These are phyloP conservation scores for Pseudomonodictys pantanalensis DNA, from an alignment of 495 filamentous ascomycete species.

Conservation along the genomic window DNA sequence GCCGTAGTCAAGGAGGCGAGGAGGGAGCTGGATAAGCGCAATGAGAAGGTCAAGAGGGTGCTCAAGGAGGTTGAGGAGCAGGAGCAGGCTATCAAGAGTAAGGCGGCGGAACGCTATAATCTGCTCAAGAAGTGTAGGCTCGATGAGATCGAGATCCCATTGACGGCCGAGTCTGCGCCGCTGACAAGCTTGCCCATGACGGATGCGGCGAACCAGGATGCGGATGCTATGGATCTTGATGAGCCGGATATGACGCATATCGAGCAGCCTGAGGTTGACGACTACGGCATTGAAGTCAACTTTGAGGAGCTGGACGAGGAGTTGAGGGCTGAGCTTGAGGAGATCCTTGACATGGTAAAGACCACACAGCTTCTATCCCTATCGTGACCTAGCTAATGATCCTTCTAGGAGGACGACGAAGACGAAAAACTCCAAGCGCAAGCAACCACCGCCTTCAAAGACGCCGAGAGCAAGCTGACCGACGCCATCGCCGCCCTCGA, in stretches of 20 bases:
- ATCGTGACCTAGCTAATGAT: neutral
- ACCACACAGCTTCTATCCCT: neutral
- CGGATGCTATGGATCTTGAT: slow-evolving; percentile 84
- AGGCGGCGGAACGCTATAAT: slow-evolving; percentile 75
- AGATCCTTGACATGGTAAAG: slow-evolving; percentile 60
- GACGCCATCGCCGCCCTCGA: slow-evolving; percentile 73
- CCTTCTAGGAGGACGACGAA: slow-evolving; percentile 1
- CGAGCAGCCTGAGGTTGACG: slow-evolving; percentile 58
- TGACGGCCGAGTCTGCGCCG: slow-evolving; percentile 65
- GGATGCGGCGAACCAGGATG: slow-evolving; percentile 64
- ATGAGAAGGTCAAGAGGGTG: slow-evolving; percentile 74
- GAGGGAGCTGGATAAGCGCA: slow-evolving; percentile 78
- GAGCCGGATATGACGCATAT: slow-evolving; percentile 36
- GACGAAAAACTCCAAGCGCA: slow-evolving; percentile 17
- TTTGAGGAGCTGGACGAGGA: slow-evolving; percentile 86
- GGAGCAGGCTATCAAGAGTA: slow-evolving; percentile 79
- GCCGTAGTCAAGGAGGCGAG: slow-evolving; percentile 80
- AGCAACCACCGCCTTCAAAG: neutral
- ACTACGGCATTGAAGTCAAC: slow-evolving; percentile 90
- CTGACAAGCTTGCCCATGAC: slow-evolving; percentile 86
- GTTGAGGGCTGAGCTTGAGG: slow-evolving; percentile 48
- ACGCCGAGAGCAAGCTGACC: slow-evolving; percentile 66
- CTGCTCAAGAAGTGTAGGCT: slow-evolving; percentile 87
- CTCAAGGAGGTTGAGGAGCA: slow-evolving; percentile 71
- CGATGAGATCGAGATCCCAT: slow-evolving; percentile 83